These are phyloP conservation scores for Protomyces gravidus DNA, from an alignment of 1,139 yeast genomes.

Conservation along the genomic window DNA sequence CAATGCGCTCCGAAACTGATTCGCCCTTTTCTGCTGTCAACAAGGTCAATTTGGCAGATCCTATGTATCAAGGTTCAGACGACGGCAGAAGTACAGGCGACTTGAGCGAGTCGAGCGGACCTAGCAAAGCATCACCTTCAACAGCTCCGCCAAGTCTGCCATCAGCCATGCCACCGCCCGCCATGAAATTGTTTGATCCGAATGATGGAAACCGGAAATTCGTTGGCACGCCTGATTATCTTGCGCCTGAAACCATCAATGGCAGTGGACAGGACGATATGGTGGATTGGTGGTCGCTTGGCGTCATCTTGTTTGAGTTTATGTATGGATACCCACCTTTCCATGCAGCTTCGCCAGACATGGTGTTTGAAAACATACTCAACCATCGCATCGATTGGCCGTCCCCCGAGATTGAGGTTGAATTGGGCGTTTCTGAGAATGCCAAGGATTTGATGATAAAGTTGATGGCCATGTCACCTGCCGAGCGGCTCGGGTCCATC, in stretches of 20 bases:
- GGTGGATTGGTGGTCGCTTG: conserved; percentile 98
- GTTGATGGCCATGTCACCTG: conserved; percentile 61
- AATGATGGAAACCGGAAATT: conserved; percentile 54
- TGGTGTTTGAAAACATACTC: conserved; percentile 76
- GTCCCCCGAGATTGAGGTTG: conserved; percentile 44
- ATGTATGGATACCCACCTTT: conserved; percentile 94
- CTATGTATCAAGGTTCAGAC: conserved; percentile 4
- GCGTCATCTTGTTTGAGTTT: conserved; percentile 90
- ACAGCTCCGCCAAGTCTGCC: background rate
- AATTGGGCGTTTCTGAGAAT: conserved; percentile 50
- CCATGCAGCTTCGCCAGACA: conserved; percentile 73
- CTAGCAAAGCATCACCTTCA: conserved; percentile 2
- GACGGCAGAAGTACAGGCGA: conserved; percentile 10
- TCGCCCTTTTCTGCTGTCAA: conserved; percentile 6
- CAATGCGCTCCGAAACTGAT: background rate
- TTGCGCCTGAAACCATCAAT: conserved; percentile 91
- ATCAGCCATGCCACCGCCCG: conserved; percentile 38
- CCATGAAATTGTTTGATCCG: conserved; percentile 69
- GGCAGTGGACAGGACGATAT: conserved; percentile 82
- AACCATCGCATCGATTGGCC: conserved; percentile 84
- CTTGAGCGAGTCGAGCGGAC: conserved; percentile 10
- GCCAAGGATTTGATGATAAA: conserved; percentile 70
- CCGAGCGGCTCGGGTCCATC: conserved; percentile 59
- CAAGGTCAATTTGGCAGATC: conserved; percentile 9
- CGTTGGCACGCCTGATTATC: conserved; percentile 96